Percentiles rank a stretch among this genome's conserved stretches.
phyloP scores from a whole-genome alignment of 1,284 basidiomycete genomes.

The Apiotrichum mycotoxinovorans region DNA sequence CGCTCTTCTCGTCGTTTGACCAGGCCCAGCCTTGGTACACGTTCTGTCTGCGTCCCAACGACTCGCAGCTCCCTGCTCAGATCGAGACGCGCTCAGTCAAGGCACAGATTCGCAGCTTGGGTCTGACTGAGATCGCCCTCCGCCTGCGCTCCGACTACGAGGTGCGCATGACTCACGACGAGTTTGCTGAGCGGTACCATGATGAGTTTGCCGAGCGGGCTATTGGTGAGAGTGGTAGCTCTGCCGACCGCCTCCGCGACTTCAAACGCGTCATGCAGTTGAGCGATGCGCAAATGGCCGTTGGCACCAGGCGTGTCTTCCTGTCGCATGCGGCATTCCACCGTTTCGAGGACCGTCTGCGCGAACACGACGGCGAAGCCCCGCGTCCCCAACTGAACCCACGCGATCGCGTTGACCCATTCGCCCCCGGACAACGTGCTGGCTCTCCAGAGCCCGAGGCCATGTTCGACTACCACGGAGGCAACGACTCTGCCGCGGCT shows the following conservation, averaged over 20 bases:
- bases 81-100: constrained; percentile 87
- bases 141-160: constrained; percentile 65
- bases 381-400: constrained; percentile 43
- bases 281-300: constrained; percentile 68
- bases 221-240: constrained; percentile 46
- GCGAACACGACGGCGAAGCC: constrained; percentile 77
- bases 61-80: constrained; percentile 89
- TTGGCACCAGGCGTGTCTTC: constrained; percentile 85
- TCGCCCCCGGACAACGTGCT: constrained; percentile 56
- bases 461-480: constrained; percentile 21
- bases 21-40: constrained; percentile 91
- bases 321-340: constrained; percentile 84
- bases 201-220: constrained; percentile 53
- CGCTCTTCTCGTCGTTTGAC: constrained; percentile 80
- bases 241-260: constrained; percentile 47
- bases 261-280: constrained; percentile 63
- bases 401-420: constrained; percentile 61
- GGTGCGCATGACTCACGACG: constrained; percentile 78
- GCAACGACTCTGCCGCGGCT: constrained; percentile 50
- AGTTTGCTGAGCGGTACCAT: constrained; percentile 80
- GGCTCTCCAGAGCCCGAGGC: constrained; percentile 25
- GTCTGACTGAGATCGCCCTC: constrained; percentile 73
- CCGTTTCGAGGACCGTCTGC: constrained; percentile 79
- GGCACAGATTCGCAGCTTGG: constrained; percentile 79
- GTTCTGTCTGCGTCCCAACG: constrained; percentile 90